Evolutionary conservation across 129 eudicot genomes (phyloP).

Genomic region (Apium graveolens): DNA sequence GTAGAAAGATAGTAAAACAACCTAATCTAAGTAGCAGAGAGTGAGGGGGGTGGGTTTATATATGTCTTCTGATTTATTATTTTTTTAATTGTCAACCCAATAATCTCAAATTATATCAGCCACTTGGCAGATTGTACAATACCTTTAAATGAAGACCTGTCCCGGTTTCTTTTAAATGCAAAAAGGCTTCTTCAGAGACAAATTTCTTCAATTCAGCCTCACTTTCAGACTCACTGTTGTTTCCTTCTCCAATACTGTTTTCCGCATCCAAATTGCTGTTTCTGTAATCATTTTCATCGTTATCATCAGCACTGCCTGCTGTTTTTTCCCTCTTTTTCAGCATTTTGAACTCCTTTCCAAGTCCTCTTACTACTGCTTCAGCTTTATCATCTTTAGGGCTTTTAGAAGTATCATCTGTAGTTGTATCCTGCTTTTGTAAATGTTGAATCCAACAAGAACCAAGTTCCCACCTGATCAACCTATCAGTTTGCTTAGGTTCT

Average conservation of each 20-base stretch:
- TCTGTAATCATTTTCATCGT: slow-evolving; percentile 29
- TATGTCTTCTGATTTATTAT: not conserved
- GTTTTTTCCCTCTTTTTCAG: slow-evolving; percentile 77
- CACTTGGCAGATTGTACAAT: not conserved
- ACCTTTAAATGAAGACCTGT: slow-evolving; percentile 87
- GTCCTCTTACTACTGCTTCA: slow-evolving; percentile 71
- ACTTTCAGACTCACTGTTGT: slow-evolving; percentile 22
- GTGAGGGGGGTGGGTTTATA: not conserved
- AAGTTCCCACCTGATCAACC: slow-evolving; percentile 89
- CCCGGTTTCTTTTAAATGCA: slow-evolving; percentile 81
- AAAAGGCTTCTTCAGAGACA: slow-evolving; percentile 71
- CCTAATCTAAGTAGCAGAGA: not conserved
- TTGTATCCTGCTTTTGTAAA: slow-evolving; percentile 76
- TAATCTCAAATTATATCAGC: not conserved
- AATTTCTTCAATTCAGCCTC: slow-evolving; percentile 47
- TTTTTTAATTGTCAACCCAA: not conserved
- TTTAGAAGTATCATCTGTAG: slow-evolving; percentile 40
- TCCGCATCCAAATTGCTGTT: slow-evolving; percentile 28
- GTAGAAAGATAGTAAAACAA: not conserved
- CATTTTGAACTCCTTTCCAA: slow-evolving; percentile 87
- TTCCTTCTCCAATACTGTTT: slow-evolving; percentile 33
- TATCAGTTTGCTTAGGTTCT: slow-evolving; percentile 30
- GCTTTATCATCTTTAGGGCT: slow-evolving; percentile 31
- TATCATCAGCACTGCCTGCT: slow-evolving; percentile 31
- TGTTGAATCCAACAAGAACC: slow-evolving; percentile 98